Percentiles rank a stretch among this genome's conserved stretches.
Conservation (phyloP, 2,329 filamentous ascomycete genomes). For the Botrytis cinerea region DNA sequence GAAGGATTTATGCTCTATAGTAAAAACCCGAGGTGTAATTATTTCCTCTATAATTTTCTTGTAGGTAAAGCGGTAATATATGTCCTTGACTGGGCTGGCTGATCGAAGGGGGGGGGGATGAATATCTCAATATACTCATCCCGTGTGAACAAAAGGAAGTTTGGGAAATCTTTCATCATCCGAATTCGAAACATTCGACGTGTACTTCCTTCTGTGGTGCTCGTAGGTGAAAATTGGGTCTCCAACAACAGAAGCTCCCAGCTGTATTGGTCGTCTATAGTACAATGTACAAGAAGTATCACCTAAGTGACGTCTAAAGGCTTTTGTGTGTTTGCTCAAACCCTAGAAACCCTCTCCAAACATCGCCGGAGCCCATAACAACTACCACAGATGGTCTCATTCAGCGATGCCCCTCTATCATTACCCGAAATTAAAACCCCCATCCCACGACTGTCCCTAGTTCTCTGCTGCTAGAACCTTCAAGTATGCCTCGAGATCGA, state of each 20-base stretch:
- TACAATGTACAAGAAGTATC: constrained; percentile 44
- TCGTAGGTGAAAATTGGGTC: constrained; percentile 23
- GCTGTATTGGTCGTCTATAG: constrained; percentile 39
- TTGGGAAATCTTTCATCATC: not conserved
- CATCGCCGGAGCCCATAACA: constrained; percentile 33
- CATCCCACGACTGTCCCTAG: constrained; percentile 28
- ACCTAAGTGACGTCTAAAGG: constrained; percentile 40
- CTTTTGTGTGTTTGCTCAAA: constrained; percentile 35
- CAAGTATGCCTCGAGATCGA: constrained; percentile 88
- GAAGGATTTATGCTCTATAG: not conserved
- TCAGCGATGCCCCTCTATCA: constrained; percentile 34
- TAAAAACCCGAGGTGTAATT: not conserved
- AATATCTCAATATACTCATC: not conserved
- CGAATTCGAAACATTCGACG: not conserved
- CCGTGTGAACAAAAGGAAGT: not conserved
- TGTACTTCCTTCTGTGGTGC: not conserved
- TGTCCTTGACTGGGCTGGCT: constrained; percentile 1
- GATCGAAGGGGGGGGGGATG: not conserved
- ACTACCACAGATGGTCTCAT: constrained; percentile 26
- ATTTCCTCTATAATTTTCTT: not conserved
- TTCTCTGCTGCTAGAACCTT: constrained; percentile 57
- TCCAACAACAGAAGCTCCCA: constrained; percentile 26
- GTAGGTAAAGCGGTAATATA: not conserved
- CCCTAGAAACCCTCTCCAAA: constrained; percentile 30
- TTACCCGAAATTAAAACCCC: constrained; percentile 36